Conservation (phyloP, 2,329 filamentous ascomycete species). For the Rutstroemia sp. region DNA sequence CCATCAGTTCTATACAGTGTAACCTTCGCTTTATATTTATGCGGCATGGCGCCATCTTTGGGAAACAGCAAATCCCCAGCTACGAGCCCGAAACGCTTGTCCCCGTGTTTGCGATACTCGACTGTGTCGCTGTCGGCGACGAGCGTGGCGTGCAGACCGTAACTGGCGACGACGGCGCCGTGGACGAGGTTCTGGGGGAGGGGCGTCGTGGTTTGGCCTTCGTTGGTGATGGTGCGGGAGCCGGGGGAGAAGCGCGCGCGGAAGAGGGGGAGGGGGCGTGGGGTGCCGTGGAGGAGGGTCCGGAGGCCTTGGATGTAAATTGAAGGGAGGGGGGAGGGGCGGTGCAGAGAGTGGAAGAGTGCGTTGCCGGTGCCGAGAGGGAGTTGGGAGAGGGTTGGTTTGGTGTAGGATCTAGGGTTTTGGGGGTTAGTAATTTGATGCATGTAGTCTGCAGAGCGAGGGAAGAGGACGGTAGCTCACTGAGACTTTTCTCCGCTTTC, state of each 20-base stretch:
- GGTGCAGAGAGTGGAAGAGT: slow-evolving; percentile 53
- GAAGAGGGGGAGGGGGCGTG: slow-evolving; percentile 54
- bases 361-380: slow-evolving; percentile 61
- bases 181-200: slow-evolving; percentile 37
- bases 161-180: slow-evolving; percentile 80
- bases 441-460: slow-evolving; percentile 16
- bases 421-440: background rate
- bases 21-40: slow-evolving; percentile 49
- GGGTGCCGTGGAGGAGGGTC: slow-evolving; percentile 51
- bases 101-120: slow-evolving; percentile 70
- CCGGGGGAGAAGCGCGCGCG: slow-evolving; percentile 53
- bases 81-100: slow-evolving; percentile 76
- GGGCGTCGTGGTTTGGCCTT: slow-evolving; percentile 22
- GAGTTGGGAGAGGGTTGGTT: slow-evolving; percentile 44
- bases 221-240: slow-evolving; percentile 35
- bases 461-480: slow-evolving; percentile 13
- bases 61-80: slow-evolving; percentile 67
- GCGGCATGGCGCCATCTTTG: slow-evolving; percentile 39
- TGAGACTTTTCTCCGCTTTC: slow-evolving; percentile 16
- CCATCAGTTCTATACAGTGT: slow-evolving; percentile 27
- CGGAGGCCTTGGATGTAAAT: slow-evolving; percentile 37
- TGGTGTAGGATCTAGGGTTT: slow-evolving; percentile 17
- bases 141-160: slow-evolving; percentile 81
- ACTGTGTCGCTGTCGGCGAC: slow-evolving; percentile 87
- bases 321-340: slow-evolving; percentile 38